Conservation (phyloP, 768 basidiomycete species). For the Gloeophyllum trabeum region DNA sequence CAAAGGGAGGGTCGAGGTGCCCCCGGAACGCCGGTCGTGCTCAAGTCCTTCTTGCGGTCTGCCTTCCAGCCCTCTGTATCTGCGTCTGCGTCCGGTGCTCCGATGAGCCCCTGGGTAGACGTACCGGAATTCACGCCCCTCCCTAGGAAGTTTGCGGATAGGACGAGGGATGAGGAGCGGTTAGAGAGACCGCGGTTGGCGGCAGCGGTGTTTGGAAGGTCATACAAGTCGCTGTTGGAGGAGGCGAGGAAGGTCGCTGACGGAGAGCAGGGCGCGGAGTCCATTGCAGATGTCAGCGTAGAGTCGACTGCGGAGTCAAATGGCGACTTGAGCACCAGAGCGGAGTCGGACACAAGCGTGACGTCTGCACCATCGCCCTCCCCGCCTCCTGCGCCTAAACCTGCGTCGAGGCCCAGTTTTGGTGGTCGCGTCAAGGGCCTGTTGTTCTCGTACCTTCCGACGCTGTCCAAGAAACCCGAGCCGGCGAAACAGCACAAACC, state of each 20-base stretch:
- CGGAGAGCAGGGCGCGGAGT: not conserved
- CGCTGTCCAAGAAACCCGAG: slow-evolving; percentile 25
- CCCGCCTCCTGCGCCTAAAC: not conserved
- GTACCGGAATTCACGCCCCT: slow-evolving; percentile 48
- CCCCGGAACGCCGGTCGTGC: slow-evolving; percentile 39
- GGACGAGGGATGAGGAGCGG: not conserved
- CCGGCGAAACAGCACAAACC: too few species aligned
- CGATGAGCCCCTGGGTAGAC: too few species aligned
- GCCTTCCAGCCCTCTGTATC: too few species aligned
- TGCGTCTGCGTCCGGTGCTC: too few species aligned
- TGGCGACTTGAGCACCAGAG: not conserved
- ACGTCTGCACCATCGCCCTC: not conserved
- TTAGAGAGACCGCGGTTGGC: slow-evolving; percentile 17
- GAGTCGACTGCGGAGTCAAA: slow-evolving; percentile 1
- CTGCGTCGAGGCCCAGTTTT: slow-evolving; percentile 11
- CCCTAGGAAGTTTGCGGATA: slow-evolving; percentile 2
- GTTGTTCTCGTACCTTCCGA: slow-evolving; percentile 51
- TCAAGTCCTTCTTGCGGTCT: too few species aligned
- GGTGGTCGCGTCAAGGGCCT: slow-evolving; percentile 45
- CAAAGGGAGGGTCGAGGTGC: slow-evolving; percentile 48
- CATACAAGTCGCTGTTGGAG: slow-evolving; percentile 47
- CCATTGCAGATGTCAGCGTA: too few species aligned
- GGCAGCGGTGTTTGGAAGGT: slow-evolving; percentile 34
- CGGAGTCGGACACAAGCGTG: not conserved
- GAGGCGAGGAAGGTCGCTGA: slow-evolving; percentile 33